phyloP scores from a whole-genome alignment of 352 stramenopile species.

The Phytophthora chlamydospora region DNA sequence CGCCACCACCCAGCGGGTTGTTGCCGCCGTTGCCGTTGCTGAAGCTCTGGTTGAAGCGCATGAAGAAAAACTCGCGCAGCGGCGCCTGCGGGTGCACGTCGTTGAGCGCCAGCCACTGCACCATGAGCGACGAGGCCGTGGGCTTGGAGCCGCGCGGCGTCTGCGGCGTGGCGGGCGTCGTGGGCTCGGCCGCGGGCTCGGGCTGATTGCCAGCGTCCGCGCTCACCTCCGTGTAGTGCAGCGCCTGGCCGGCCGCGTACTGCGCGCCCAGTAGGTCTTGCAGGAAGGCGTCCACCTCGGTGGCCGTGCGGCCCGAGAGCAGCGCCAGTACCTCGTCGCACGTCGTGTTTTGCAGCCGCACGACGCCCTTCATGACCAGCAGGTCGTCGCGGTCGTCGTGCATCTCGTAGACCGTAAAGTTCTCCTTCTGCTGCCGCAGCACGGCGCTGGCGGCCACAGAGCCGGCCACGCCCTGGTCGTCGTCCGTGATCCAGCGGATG shows the following conservation, averaged over 20 bases:
- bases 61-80: constrained; percentile 81
- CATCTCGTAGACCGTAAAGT: constrained; percentile 81
- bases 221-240: constrained; percentile 58
- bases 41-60: constrained; percentile 78
- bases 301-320: constrained; percentile 49
- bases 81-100: constrained; percentile 58
- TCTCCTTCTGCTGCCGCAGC: constrained; percentile 77
- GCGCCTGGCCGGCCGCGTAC: constrained; percentile 63
- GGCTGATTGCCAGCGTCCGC: constrained; percentile 27
- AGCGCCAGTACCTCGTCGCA: constrained; percentile 74
- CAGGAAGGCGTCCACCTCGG: constrained; percentile 57
- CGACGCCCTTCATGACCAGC: constrained; percentile 74
- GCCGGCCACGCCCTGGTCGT: constrained; percentile 52
- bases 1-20: constrained; percentile 35
- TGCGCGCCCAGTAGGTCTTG: constrained; percentile 61
- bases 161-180: constrained; percentile 30
- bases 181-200: constrained; percentile 29
- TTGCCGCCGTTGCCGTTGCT: constrained; percentile 38
- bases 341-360: constrained; percentile 70
- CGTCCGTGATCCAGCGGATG: constrained; percentile 67
- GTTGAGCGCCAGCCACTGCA: constrained; percentile 82
- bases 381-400: constrained; percentile 52
- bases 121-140: constrained; percentile 38
- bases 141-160: constrained; percentile 31
- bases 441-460: constrained; percentile 40